Conservation (phyloP, 1,284 basidiomycete genomes). For the Papiliotrema fonsecae region DNA sequence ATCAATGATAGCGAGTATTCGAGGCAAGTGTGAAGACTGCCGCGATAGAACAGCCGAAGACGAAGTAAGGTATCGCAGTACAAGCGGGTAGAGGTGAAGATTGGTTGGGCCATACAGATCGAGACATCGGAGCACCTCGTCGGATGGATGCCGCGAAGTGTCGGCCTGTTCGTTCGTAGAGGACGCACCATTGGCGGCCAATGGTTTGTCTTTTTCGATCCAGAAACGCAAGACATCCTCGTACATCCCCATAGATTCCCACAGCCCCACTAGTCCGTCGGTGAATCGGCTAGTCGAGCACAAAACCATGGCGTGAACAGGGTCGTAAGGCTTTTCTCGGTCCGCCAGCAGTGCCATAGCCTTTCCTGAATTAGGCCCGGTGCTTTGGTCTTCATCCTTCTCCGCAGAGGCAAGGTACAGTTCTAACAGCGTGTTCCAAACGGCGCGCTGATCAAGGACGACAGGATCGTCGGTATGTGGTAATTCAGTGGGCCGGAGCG, state of each 20-base stretch:
- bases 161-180: conserved; percentile 1
- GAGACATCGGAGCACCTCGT: conserved; percentile 67
- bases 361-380: conserved; percentile 49
- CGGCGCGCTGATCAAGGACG: conserved; percentile 66
- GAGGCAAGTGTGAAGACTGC: conserved; percentile 66
- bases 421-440: conserved; percentile 96
- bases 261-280: conserved; percentile 77
- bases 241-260: conserved; percentile 92
- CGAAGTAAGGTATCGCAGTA: conserved; percentile 84
- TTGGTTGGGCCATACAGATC: conserved; percentile 66
- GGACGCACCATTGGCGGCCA: not conserved
- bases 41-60: conserved; percentile 62
- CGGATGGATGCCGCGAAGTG: conserved; percentile 49
- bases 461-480: conserved; percentile 61
- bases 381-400: conserved; percentile 21
- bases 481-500: not conserved
- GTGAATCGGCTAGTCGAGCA: conserved; percentile 81
- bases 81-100: conserved; percentile 77
- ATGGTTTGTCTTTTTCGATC: conserved; percentile 63
- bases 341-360: conserved; percentile 65
- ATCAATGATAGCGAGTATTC: conserved; percentile 71
- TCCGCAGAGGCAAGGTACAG: conserved; percentile 69
- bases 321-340: conserved; percentile 70
- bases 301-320: conserved; percentile 84
- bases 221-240: conserved; percentile 90